These are phyloP conservation scores for Didymella glomerata DNA, from an alignment of 2,329 filamentous ascomycete species.

Conservation along the genomic window DNA sequence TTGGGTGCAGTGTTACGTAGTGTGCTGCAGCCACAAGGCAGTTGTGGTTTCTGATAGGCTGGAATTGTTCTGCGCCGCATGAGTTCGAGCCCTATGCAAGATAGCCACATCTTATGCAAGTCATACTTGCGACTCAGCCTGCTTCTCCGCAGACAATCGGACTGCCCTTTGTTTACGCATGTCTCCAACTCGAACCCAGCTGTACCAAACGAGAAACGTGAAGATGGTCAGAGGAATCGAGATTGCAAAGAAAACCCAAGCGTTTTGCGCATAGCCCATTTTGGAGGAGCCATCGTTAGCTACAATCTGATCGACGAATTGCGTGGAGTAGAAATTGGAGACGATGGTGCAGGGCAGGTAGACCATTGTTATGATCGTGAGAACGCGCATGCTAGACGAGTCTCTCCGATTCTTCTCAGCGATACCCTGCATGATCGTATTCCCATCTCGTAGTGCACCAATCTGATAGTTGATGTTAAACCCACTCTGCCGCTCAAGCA, in stretches of 20 bases:
- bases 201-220: constrained; percentile 33
- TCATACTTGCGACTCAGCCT: constrained; percentile 5
- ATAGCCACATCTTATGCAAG: constrained; percentile 2
- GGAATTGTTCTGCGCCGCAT: neutral
- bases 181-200: constrained; percentile 19
- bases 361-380: constrained; percentile 39
- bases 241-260: constrained; percentile 37
- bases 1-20: neutral
- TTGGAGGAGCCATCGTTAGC: constrained; percentile 7
- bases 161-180: neutral
- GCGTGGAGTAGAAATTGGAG: constrained; percentile 39
- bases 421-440: constrained; percentile 30
- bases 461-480: constrained; percentile 33
- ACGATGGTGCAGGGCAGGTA: constrained; percentile 39
- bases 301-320: constrained; percentile 33
- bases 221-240: constrained; percentile 33
- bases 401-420: constrained; percentile 35
- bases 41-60: neutral
- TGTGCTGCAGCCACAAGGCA: constrained; percentile 6
- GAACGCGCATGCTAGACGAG: constrained; percentile 33
- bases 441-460: constrained; percentile 29
- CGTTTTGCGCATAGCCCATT: constrained; percentile 29
- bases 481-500: constrained; percentile 30
- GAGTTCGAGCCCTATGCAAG: neutral
- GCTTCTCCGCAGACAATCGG: neutral